phyloP scores from a whole-genome alignment of 1,284 basidiomycete genomes.

The Naganishia sp. region DNA sequence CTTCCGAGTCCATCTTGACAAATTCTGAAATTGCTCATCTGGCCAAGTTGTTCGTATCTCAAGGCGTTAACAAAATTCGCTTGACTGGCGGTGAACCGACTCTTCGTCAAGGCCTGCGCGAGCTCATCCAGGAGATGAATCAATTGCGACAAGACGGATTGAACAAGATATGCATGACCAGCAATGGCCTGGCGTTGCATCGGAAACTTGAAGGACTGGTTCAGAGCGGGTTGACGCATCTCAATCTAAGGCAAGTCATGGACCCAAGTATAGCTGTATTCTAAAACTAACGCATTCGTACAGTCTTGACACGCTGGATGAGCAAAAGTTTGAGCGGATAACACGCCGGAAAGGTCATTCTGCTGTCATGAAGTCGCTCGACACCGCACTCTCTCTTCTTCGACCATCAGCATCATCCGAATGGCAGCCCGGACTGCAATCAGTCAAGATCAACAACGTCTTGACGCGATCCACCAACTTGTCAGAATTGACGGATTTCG shows the following conservation, averaged over 20 bases:
- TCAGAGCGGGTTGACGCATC: constrained; percentile 28
- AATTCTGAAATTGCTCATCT: constrained; percentile 75
- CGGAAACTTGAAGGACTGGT: constrained; percentile 31
- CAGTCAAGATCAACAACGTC: constrained; percentile 81
- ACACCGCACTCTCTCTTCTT: constrained; percentile 60
- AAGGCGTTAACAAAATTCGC: constrained; percentile 81
- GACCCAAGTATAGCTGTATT: too few species aligned
- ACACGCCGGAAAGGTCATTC: constrained; percentile 70
- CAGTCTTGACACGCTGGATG: constrained; percentile 82
- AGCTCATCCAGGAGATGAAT: constrained; percentile 72
- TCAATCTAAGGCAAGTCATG: constrained; percentile 32
- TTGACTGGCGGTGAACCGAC: constrained; percentile 88
- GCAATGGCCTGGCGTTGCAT: constrained; percentile 31
- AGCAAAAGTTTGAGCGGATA: constrained; percentile 83
- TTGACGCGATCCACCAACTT: constrained; percentile 78
- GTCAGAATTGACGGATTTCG: constrained; percentile 72
- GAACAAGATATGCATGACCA: constrained; percentile 33
- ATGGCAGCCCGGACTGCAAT: constrained; percentile 54
- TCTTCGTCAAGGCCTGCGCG: constrained; percentile 71
- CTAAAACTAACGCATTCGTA: not conserved
- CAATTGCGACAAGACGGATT: constrained; percentile 29
- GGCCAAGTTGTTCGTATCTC: constrained; percentile 73
- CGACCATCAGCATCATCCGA: constrained; percentile 1
- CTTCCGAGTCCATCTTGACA: constrained; percentile 67
- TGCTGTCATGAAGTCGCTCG: constrained; percentile 69